Base-by-base conservation (phyloP, 495 filamentous ascomycete species). In the Penicillium ochrochloron region DNA sequence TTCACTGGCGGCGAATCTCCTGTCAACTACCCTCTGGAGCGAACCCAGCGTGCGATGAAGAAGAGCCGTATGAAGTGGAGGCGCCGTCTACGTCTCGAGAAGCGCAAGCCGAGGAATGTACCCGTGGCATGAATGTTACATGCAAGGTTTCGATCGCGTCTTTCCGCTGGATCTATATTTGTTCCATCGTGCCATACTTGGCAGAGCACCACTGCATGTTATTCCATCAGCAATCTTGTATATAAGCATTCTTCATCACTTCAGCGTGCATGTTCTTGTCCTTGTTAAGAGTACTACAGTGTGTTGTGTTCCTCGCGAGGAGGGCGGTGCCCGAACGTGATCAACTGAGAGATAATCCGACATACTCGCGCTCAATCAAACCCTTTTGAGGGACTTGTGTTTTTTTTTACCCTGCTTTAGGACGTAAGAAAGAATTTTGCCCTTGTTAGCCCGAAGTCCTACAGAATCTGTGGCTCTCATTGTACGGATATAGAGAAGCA, bases 1-100 rank as follows among this genome's bases (percentile, higher is more conserved):
- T 87, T 85, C 58, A 81, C 79, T 21, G 83, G 83, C 34, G 73
- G 81, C 1, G 83, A 84, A 70, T 82, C 79, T 17, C 83, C 82
- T 3, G 76, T 85, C 46, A 84, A 85, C 61, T 83, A 83, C 63
- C 79, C 81, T 29, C 50, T 76, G 72, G 64, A 82, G 67, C 58
- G 75, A 39, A 76, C 71, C 1, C 61, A 77, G 64, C 68, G 78
- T 23, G 73, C 75, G 2, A 59, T 78, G 62, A 62, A 51, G 41
- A 78, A 78, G 67, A 78, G 71, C 57, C 42, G 67, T 10, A 68
- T 69, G 70, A 76, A 73, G 68, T 79, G 76, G 75, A 63, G 39
- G 46, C 65, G 62, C 9, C 66, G 75, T 15, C 51, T 79, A n/a
- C 66, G 59, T 64, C 57, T 75, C 34, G 35, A 23, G 8, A 62